phyloP scores from a whole-genome alignment of 768 basidiomycete species.

The Lactifluus pinguis region DNA sequence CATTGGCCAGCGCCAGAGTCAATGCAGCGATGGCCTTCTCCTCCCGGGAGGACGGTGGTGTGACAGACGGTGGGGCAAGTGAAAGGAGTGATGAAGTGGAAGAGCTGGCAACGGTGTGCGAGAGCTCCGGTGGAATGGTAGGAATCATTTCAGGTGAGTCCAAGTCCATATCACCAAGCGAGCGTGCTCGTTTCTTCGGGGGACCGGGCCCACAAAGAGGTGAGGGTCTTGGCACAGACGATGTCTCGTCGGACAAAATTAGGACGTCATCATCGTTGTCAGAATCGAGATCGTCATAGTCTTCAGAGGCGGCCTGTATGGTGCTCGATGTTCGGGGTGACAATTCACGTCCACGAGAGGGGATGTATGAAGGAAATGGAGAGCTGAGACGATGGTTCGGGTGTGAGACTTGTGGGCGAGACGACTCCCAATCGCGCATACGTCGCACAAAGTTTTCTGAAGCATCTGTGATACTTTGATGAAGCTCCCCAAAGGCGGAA shows the following conservation, averaged over 20 bases:
- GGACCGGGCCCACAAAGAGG: constrained; percentile 12
- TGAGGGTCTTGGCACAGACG: constrained; percentile 16
- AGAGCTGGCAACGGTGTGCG: constrained; percentile 31
- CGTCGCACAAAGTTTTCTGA: constrained; percentile 61
- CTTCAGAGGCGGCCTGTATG: constrained; percentile 19
- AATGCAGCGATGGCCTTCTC: constrained; percentile 56
- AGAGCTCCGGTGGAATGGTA: constrained; percentile 28
- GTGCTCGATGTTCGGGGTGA: constrained; percentile 15
- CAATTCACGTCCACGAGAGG: constrained; percentile 7
- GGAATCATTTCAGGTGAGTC: constrained; percentile 25
- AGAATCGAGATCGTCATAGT: constrained; percentile 16
- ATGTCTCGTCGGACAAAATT: constrained; percentile 39
- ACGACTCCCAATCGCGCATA: constrained; percentile 65
- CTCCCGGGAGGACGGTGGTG: constrained; percentile 34
- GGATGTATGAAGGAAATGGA: neutral
- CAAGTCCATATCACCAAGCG: constrained; percentile 37
- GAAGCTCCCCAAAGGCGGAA: constrained; percentile 57
- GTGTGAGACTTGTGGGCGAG: constrained; percentile 33
- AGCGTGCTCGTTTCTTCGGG: constrained; percentile 36
- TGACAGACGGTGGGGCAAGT: constrained; percentile 22
- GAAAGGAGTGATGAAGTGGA: constrained; percentile 34
- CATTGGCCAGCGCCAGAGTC: constrained; percentile 52
- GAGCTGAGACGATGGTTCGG: constrained; percentile 32
- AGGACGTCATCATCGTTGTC: constrained; percentile 40
- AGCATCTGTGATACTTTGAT: constrained; percentile 49